phyloP scores from a whole-genome alignment of 176 grass and related monocot genomes.

The Pontederia paniculata region DNA sequence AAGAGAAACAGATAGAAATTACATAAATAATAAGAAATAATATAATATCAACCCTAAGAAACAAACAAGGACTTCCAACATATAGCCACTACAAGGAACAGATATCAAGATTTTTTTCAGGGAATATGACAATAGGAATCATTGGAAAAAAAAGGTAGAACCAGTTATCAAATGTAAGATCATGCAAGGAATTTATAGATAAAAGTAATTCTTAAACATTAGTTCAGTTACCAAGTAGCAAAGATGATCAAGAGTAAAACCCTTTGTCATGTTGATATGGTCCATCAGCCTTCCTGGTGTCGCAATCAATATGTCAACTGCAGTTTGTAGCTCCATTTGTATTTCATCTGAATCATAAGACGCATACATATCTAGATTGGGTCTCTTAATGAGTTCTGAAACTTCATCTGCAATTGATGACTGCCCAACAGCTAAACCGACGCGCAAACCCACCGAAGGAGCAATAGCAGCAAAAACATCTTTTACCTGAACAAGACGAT shows the following conservation, averaged over 20 bases:
- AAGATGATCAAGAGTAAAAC: conserved; percentile 95
- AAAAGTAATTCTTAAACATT: neutral
- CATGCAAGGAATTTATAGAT: neutral
- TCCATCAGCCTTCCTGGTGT: conserved; percentile 97
- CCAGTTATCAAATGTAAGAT: neutral
- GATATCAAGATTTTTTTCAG: too few relatives aligned
- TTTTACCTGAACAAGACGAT: conserved; percentile 60
- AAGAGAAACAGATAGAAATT: too few relatives aligned
- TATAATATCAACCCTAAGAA: too few relatives aligned
- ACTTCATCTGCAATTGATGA: conserved; percentile 94
- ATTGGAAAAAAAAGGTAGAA: neutral
- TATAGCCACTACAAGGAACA: too few relatives aligned
- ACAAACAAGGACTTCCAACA: too few relatives aligned
- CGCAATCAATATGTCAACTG: conserved; percentile 90
- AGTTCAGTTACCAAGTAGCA: conserved; percentile 56
- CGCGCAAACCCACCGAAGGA: conserved; percentile 55
- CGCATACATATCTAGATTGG: conserved; percentile 44
- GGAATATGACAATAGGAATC: too few relatives aligned
- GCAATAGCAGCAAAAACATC: conserved; percentile 88
- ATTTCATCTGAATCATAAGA: conserved; percentile 53
- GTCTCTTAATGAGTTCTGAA: conserved; percentile 44
- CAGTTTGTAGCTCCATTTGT: conserved; percentile 62
- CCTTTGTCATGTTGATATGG: conserved; percentile 89
- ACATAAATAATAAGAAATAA: too few relatives aligned
- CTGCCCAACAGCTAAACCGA: conserved; percentile 80